Percentiles rank a stretch among this genome's conserved stretches.
phyloP scores from a whole-genome alignment of 169 alveolate genomes.

The Eimeria maxima region DNA sequence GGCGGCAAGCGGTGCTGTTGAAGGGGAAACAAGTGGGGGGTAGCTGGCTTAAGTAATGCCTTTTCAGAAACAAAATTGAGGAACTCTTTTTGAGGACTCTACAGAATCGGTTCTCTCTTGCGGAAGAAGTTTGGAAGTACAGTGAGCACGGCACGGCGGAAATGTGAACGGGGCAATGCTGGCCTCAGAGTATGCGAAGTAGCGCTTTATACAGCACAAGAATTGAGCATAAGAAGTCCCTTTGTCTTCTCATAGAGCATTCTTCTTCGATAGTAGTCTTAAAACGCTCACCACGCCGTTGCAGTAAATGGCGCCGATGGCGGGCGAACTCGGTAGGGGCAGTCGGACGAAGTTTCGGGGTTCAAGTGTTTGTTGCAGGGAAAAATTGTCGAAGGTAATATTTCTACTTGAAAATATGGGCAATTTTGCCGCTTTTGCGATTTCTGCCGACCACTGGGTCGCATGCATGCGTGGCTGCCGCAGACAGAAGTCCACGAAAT shows the following conservation, averaged over 20 bases:
- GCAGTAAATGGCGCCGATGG: neutral
- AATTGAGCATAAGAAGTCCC: neutral
- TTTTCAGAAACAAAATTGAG: neutral
- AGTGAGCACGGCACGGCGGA: neutral
- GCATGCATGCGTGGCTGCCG: neutral
- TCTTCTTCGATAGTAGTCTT: neutral
- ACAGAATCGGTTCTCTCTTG: neutral
- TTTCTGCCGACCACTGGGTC: neutral
- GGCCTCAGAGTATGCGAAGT: neutral
- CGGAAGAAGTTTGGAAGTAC: neutral
- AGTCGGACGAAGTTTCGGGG: neutral
- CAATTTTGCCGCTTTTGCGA: neutral
- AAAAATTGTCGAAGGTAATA: neutral
- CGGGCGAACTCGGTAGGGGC: neutral
- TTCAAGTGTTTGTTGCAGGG: neutral
- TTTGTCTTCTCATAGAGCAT: neutral
- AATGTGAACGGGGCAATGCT: neutral
- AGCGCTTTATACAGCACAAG: neutral
- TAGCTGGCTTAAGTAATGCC: neutral
- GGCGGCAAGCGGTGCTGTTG: neutral
- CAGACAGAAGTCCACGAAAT: neutral
- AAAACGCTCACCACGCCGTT: neutral
- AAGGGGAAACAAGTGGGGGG: neutral
- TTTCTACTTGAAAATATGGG: neutral
- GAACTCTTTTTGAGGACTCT: neutral